Base-by-base conservation (phyloP, 2,329 filamentous ascomycete species). In the Myriangium duriaei region DNA sequence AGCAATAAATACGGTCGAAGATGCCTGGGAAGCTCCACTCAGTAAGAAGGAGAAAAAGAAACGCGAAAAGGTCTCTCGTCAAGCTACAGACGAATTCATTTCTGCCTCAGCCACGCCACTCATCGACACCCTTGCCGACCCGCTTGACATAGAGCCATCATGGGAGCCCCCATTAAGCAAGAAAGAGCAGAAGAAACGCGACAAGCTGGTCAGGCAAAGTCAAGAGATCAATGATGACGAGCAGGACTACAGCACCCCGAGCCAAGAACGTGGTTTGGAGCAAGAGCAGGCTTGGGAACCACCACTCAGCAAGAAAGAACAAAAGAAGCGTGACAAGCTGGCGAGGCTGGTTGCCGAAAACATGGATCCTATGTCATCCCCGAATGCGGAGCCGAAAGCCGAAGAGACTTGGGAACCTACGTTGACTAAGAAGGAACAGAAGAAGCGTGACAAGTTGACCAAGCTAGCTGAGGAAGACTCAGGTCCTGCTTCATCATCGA, bases 171-270 rank as follows among this genome's bases (percentile, higher is more conserved):
- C 59, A 39, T 44, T 63, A 30, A 67, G 57, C 51, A 69, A 66
- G 49, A 70, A 69, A 50, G 65, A 69, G 43, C 62, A 62, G 48
- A 67, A 65, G 51, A 67, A 62, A 52, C 55, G 59, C 11, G 62
- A 68, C 19, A 68, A 67, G 51, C 58, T 56, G 11, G 34, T 21
- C 17, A n/a, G 21, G 19, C 17, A 19, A 32, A 32, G 19, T 7
- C 9, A 9, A 11, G 9, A 32, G 30, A 6, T 26, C n/a, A n/a
- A 26, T n/a, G 21, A 26, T 7, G 21, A 26, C 21, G 21, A 26
- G 21, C 7, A 7, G 21, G n/a, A 13, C n/a, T 18, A n/a, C 11
- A 28, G 14, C 2, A 29, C 17, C 13, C 24, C 26, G 11, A 15
- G 15, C 3, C 18, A 26, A 21, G 14, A 15, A 15, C 12, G 5